Evolutionary conservation across 768 basidiomycete species (phyloP), one percentile per base, ranked within the genome.

Genomic region (Leccinum fibrillosum): DNA sequence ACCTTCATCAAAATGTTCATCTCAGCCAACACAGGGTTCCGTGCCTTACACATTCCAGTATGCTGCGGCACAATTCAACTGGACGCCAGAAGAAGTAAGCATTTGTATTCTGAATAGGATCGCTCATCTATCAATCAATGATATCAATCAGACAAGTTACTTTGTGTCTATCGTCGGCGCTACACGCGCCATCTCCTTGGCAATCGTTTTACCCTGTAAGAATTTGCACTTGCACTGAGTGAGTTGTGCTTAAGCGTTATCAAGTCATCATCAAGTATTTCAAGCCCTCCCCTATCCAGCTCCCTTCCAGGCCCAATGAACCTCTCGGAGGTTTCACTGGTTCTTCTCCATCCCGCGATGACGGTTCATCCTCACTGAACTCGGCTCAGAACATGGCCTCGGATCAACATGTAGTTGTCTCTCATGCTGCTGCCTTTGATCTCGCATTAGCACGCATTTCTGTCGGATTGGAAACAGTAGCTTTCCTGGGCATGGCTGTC

Each of bases 11-110:
- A 25, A 32, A 48, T 49, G 9, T 49, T 54, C 30, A 55, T 53
- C 26, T 5, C n/a, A 34, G 9, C 23, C 5, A 34, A 51, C 17
- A 7, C 28, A 91, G 90, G 84, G 83, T 6, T 80, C 84, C 5
- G 76, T 77, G 55, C 61, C 76, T 3, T 84, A 79, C 63, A 84
- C 82, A 61, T 80, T 90, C 57, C 86, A 89, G 62, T 92, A 87
- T 69, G 82, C 84, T 2, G 76, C 80, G 9, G 72, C 77, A 0
- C 77, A 74, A 3, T 92, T 88, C 68, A 76, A 79, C 3, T 92
- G 89, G 90, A 78, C 72, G 26, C 77, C 89, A 21, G 86, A 88
- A 74, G 76, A 72, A 55, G 88, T 89, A 62, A 35, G 80, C 66
- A 5, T 35, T 47, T 30, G n/a, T 11, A 23, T 55, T 9, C 19